phyloP scores from a whole-genome alignment of 306 rosid genomes.

The Luffa aegyptiaca region DNA sequence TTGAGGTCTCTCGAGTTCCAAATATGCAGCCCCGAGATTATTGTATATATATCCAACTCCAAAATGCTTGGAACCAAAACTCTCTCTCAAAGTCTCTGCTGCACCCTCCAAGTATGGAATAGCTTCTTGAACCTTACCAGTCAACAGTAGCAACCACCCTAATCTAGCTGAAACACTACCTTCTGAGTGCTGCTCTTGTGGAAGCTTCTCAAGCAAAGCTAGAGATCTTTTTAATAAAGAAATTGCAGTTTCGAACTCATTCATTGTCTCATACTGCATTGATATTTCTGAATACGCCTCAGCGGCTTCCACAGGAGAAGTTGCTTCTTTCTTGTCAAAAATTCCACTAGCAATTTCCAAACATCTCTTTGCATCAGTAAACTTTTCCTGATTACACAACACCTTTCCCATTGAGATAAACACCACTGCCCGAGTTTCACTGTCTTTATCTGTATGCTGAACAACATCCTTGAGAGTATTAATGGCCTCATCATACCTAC shows the following conservation, averaged over 20 bases:
- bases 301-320: constrained; percentile 57
- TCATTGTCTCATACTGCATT: constrained; percentile 83
- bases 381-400: constrained; percentile 60
- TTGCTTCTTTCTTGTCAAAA: constrained; percentile 60
- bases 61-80: constrained; percentile 94
- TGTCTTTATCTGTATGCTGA: constrained; percentile 48
- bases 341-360: constrained; percentile 70
- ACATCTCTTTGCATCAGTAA: constrained; percentile 53
- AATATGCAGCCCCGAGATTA: constrained; percentile 90
- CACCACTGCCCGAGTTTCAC: constrained; percentile 70
- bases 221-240: constrained; percentile 64
- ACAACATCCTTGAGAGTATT: constrained; percentile 56
- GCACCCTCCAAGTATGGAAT: constrained; percentile 85
- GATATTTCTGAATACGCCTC: constrained; percentile 86
- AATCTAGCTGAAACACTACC: constrained; percentile 84
- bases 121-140: constrained; percentile 81
- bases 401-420: constrained; percentile 84
- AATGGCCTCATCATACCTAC: constrained; percentile 70
- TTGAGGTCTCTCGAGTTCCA: constrained; percentile 87
- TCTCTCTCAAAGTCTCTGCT: constrained; percentile 72
- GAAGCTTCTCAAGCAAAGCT: constrained; percentile 67
- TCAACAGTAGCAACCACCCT: constrained; percentile 82
- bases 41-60: constrained; percentile 91
- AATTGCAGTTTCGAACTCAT: constrained; percentile 80
- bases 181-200: constrained; percentile 87